phyloP scores from a whole-genome alignment of 305 asterid species.

The Rubia tinctorum region DNA sequence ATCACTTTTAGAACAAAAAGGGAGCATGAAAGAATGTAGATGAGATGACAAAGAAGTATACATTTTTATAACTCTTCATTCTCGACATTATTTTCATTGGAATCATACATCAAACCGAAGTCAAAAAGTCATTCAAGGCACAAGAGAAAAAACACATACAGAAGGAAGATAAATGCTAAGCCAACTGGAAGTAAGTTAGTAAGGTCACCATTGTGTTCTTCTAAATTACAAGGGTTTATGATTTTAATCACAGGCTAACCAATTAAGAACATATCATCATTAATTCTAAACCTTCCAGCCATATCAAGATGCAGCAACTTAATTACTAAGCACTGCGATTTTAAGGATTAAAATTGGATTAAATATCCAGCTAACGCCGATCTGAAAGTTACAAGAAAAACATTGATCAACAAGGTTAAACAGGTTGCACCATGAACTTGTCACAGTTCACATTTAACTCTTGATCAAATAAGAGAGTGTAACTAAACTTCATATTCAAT shows the following conservation, averaged over 20 bases:
- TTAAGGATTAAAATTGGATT: not conserved
- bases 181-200: not conserved
- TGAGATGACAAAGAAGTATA: too few relatives aligned
- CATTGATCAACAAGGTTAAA: not conserved
- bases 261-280: not conserved
- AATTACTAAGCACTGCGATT: not conserved
- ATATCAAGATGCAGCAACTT: not conserved
- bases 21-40: not conserved
- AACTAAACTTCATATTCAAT: not conserved
- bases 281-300: not conserved
- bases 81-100: not conserved
- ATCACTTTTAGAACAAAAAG: not conserved
- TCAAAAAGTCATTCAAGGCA: not conserved
- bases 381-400: slow-evolving; percentile 3
- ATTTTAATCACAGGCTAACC: not conserved
- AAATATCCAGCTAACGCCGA: not conserved
- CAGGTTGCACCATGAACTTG: not conserved
- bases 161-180: not conserved
- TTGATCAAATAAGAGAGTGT: not conserved
- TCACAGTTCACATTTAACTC: not conserved
- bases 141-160: not conserved
- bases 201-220: not conserved
- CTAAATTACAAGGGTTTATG: not conserved
- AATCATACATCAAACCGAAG: not conserved
- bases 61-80: not conserved